phyloP scores from a whole-genome alignment of 2,329 filamentous ascomycete species.

The Thelonectria blattea region DNA sequence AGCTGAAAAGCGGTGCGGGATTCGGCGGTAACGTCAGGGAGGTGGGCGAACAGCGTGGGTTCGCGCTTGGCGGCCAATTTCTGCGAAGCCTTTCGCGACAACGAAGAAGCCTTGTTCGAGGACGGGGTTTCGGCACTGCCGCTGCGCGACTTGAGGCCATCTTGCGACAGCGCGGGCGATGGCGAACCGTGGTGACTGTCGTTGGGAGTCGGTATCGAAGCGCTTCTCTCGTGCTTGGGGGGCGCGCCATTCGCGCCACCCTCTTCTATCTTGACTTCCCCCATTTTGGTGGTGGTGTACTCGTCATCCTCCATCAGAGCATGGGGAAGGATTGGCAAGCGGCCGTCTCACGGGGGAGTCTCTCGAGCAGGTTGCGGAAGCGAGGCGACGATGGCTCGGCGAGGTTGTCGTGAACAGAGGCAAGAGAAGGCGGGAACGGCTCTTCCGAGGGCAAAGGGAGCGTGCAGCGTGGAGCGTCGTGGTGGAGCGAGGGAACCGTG shows the following conservation, averaged over 20 bases:
- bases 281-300: constrained; percentile 49
- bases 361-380: constrained; percentile 17
- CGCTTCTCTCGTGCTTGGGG: constrained; percentile 50
- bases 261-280: constrained; percentile 53
- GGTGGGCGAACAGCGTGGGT: constrained; percentile 71
- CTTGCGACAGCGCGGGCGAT: constrained; percentile 52
- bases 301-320: constrained; percentile 51
- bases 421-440: constrained; percentile 29
- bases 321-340: constrained; percentile 30
- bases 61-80: constrained; percentile 67
- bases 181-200: constrained; percentile 35
- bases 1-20: constrained; percentile 79
- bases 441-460: constrained; percentile 35
- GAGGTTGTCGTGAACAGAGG: constrained; percentile 26
- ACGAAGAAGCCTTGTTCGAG: constrained; percentile 67
- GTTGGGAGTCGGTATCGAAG: constrained; percentile 46
- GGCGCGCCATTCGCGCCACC: constrained; percentile 44
- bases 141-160: constrained; percentile 53
- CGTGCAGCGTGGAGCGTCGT: constrained; percentile 30
- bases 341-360: constrained; percentile 15
- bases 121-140: constrained; percentile 57
- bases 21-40: constrained; percentile 79
- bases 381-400: constrained; percentile 16
- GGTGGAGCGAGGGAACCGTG: constrained; percentile 37
- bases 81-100: constrained; percentile 75